phyloP scores from a whole-genome alignment of 108 stramenopile species.

The Cylindrotheca closterium region DNA sequence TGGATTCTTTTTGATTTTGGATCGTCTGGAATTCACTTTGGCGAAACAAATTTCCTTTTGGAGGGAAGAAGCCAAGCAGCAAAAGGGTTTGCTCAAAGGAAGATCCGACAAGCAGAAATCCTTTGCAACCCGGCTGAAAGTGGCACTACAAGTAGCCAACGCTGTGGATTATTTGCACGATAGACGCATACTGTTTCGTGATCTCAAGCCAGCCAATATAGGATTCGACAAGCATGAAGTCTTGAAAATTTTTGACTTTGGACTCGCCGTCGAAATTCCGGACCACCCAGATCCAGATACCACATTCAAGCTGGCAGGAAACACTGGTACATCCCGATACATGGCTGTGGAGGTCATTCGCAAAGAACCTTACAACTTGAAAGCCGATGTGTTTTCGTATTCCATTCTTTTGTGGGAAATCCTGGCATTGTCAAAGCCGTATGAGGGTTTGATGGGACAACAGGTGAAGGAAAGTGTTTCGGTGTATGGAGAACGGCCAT shows the following conservation, averaged over 20 bases:
- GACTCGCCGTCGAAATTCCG: conserved; percentile 52
- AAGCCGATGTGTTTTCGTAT: conserved; percentile 88
- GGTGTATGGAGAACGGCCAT: conserved; percentile 49
- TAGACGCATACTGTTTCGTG: conserved; percentile 49
- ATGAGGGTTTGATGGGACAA: conserved; percentile 47
- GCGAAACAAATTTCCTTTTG: conserved; percentile 39
- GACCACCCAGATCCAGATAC: conserved; percentile 35
- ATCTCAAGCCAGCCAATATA: conserved; percentile 64
- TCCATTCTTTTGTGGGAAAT: conserved; percentile 76
- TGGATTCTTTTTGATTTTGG: conserved; percentile 55
- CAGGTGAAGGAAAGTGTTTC: conserved; percentile 58
- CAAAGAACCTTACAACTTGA: conserved; percentile 87
- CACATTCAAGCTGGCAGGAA: conserved; percentile 54
- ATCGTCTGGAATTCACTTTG: conserved; percentile 42
- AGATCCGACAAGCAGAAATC: conserved; percentile 20
- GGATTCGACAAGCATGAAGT: conserved; percentile 49
- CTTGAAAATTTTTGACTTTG: conserved; percentile 72
- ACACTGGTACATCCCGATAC: conserved; percentile 80
- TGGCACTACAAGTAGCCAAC: conserved; percentile 45
- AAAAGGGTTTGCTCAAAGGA: conserved; percentile 28
- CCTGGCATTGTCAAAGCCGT: conserved; percentile 52
- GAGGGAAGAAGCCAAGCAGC: conserved; percentile 44
- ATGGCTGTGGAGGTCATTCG: conserved; percentile 93
- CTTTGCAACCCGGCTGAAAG: conserved; percentile 30
- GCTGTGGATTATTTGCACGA: conserved; percentile 45